Conservation (phyloP, 2,329 filamentous ascomycete species). For the Monascus ruber region DNA sequence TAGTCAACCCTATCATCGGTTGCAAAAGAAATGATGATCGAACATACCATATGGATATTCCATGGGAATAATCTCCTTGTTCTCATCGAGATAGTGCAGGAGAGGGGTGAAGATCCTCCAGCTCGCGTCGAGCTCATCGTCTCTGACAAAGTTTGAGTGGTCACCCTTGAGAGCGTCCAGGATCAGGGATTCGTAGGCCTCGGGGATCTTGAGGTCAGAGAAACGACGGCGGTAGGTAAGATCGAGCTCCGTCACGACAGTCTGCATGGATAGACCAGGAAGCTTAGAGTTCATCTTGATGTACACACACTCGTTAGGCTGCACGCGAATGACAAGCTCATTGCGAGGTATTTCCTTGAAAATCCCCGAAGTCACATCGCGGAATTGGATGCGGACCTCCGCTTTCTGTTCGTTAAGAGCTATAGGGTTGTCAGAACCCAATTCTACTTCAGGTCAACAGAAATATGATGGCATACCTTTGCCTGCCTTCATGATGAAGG, state of each 20-base stretch:
- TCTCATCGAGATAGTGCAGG: conserved; percentile 94
- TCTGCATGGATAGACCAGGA: conserved; percentile 97
- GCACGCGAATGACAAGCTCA: conserved; percentile 97
- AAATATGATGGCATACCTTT: conserved; percentile 44
- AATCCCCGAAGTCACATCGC: conserved; percentile 97
- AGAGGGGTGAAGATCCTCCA: conserved; percentile 98
- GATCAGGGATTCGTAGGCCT: conserved; percentile 96
- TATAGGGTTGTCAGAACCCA: conserved; percentile 15
- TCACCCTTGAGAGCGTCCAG: conserved; percentile 96
- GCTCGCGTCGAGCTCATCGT: conserved; percentile 91
- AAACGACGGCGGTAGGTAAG: conserved; percentile 96
- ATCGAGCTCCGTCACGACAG: conserved; percentile 94
- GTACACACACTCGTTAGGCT: conserved; percentile 98
- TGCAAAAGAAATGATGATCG: background rate
- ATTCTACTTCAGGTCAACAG: background rate
- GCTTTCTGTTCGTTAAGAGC: conserved; percentile 99
- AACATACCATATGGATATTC: conserved; percentile 93
- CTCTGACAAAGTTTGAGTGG: conserved; percentile 97
- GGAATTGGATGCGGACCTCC: conserved; percentile 97
- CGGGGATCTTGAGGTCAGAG: conserved; percentile 97
- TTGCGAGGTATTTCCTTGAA: conserved; percentile 99
- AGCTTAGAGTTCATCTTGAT: conserved; percentile 99
- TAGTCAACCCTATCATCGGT: conserved; percentile 2
- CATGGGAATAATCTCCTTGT: conserved; percentile 99
- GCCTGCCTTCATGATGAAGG: conserved; percentile 98